A percentile compares a stretch with the other conserved stretches of the same genome.
Conservation (phyloP, 139 green algal species). For the Spirogloea muscicola region DNA sequence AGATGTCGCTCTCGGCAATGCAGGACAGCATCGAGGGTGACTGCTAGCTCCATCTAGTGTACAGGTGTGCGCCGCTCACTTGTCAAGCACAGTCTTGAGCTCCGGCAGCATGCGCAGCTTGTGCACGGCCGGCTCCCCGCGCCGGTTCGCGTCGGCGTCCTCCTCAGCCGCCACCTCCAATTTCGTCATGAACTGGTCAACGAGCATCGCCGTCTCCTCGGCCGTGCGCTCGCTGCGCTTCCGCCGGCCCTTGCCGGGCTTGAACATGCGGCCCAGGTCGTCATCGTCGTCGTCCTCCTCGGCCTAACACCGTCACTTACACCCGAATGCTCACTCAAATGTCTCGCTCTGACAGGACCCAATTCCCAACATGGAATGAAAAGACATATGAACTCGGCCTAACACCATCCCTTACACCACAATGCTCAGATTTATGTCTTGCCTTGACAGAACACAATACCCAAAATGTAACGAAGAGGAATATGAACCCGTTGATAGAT, state of each 20-base stretch:
- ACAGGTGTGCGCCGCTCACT: constrained; percentile 9
- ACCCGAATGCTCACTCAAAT: background rate
- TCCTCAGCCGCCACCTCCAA: constrained; percentile 56
- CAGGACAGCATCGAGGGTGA: no score
- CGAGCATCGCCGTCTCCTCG: constrained; percentile 13
- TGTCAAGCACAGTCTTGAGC: constrained; percentile 54
- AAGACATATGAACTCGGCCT: no score
- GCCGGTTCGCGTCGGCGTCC: constrained; percentile 54
- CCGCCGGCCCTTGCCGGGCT: background rate
- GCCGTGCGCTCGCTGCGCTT: background rate
- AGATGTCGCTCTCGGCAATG: no score
- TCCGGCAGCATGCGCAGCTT: constrained; percentile 63
- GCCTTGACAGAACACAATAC: no score
- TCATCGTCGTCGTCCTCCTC: constrained; percentile 30
- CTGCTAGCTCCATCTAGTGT: no score
- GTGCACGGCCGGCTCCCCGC: constrained; percentile 52
- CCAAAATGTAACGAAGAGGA: no score
- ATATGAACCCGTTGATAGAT: no score
- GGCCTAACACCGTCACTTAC: background rate
- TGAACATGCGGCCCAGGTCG: constrained; percentile 17
- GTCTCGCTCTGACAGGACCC: background rate
- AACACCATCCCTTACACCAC: no score
- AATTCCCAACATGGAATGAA: no score
- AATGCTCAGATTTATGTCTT: no score
- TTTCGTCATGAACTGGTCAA: constrained; percentile 25